Conservation (phyloP, 179 eudicot species). For the Spinacia oleracea region DNA sequence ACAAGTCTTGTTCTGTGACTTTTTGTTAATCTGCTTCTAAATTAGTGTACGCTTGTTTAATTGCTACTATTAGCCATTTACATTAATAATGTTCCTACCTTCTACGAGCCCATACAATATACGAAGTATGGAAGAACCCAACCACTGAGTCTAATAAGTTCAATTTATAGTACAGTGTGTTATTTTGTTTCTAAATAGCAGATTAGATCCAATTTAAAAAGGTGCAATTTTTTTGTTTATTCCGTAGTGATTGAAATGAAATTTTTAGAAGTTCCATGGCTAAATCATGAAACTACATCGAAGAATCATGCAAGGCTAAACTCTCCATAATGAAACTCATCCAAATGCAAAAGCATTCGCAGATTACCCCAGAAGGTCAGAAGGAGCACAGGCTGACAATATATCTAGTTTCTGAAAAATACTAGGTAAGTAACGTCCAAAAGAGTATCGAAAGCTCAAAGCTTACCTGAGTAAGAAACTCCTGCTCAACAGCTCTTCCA, state of each 20-base stretch:
- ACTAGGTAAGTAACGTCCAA: background rate
- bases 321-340: background rate
- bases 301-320: background rate
- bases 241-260: background rate
- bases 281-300: background rate
- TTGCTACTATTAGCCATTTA: too few species aligned
- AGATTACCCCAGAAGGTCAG: background rate
- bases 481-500: conserved; percentile 93
- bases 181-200: background rate
- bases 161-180: background rate
- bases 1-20: too few species aligned
- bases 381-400: background rate
- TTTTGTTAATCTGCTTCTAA: too few species aligned
- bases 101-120: background rate
- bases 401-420: background rate
- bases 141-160: too few species aligned
- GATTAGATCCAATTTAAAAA: background rate
- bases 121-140: too few species aligned
- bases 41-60: too few species aligned
- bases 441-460: background rate
- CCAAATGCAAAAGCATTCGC: background rate
- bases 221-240: background rate
- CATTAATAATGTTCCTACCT: too few species aligned
- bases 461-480: conserved; percentile 70
- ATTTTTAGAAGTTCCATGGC: background rate